Base-by-base conservation (phyloP, 495 filamentous ascomycete genomes). In the Penicillium cataractarum region DNA sequence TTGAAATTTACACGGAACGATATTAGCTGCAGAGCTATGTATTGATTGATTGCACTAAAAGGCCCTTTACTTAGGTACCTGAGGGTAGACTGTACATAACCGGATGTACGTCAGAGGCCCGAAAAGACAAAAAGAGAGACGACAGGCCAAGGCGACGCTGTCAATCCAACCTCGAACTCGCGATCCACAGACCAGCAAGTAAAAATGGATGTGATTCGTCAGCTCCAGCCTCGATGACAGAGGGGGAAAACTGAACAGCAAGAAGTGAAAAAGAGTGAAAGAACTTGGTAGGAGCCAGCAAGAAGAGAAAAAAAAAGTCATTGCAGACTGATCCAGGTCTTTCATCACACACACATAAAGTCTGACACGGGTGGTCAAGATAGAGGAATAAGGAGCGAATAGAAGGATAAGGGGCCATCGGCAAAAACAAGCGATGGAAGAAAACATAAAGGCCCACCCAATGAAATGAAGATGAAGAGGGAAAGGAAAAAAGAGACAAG, bases 241-340 rank as follows among this genome's bases (percentile, higher is more conserved):
- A n/a, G 55, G 19, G 31, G 24, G 51, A 7, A 42, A 53, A n/a
- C 27, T 31, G 12, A 55, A 29, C 35, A 26, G 13, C 33, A n/a
- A 4, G 39, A 27, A 24, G 39, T 40, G 37, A 22, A 39, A 57
- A 35, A 22, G 22, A 50, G 48, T 27, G 33, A 40, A 55, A 46
- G n/a, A 55, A 33, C 29, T 59, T 40, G 24, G 53, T 21, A 54
- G 55, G 46, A 61, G 51, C 31, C 17, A 54, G 52, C 46, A 27
- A 42, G 39, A 53, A 37, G 49, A 57, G 57, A 52, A 57, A 37
- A 61, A 65, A 26, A 60, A 61, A 61, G 59, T 71, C 68, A 58
- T 68, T 66, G 58, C 59, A 62, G 70, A 71, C 68, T 64, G 51
- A 65, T 66, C 51, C 57, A 65, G 58, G 65, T 61, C 68, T 61